Percentiles rank a stretch among this genome's conserved stretches.
phyloP scores from a whole-genome alignment of 2,329 filamentous ascomycete genomes.

The Botryotinia convoluta region DNA sequence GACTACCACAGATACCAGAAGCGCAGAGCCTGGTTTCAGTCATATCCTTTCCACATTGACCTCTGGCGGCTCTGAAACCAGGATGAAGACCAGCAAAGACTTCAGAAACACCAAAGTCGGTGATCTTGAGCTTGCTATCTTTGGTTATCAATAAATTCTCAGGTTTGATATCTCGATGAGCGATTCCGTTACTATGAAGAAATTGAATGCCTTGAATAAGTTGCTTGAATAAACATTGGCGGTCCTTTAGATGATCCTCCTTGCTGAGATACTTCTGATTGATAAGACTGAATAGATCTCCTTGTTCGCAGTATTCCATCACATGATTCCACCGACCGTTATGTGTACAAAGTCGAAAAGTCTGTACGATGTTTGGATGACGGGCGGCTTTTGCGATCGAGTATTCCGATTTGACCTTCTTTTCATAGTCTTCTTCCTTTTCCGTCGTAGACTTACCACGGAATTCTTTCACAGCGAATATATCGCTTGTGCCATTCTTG shows the following conservation, averaged over 20 bases:
- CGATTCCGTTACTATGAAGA: conserved; percentile 78
- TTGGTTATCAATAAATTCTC: conserved; percentile 80
- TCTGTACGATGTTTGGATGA: conserved; percentile 85
- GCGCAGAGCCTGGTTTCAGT: conserved; percentile 66
- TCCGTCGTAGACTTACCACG: conserved; percentile 69
- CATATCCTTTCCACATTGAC: conserved; percentile 73
- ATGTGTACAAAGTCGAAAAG: conserved; percentile 67
- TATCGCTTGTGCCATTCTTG: conserved; percentile 61
- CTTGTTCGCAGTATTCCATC: conserved; percentile 86
- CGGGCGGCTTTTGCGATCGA: conserved; percentile 81
- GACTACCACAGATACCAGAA: conserved; percentile 79
- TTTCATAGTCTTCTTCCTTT: conserved; percentile 70
- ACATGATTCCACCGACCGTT: conserved; percentile 82
- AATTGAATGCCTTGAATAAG: conserved; percentile 79
- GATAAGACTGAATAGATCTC: conserved; percentile 75
- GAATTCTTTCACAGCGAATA: conserved; percentile 88
- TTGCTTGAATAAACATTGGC: conserved; percentile 86
- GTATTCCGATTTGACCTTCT: conserved; percentile 90
- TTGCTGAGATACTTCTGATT: conserved; percentile 65
- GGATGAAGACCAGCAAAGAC: conserved; percentile 82
- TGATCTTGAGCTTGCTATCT: conserved; percentile 82
- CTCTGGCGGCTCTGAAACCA: conserved; percentile 68
- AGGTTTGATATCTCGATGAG: conserved; percentile 86
- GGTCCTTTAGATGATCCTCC: conserved; percentile 63
- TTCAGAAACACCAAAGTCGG: conserved; percentile 87